These are phyloP conservation scores for Cyclotella cryptica DNA, from an alignment of 108 stramenopile species.

Conservation along the genomic window DNA sequence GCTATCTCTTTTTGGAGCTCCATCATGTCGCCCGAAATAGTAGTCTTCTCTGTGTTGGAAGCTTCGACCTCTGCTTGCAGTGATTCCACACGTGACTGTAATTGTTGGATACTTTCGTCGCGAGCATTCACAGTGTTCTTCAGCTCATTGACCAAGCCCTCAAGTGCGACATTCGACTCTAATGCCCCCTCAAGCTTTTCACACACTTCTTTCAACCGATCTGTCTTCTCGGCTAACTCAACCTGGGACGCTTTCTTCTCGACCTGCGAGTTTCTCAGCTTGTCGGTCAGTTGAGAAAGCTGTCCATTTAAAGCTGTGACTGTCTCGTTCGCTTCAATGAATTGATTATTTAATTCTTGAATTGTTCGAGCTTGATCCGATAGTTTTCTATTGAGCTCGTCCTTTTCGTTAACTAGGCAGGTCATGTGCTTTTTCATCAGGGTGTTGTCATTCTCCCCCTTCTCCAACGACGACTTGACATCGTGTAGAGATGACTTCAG, in stretches of 20 bases:
- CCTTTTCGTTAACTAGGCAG: background rate
- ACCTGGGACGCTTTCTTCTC: background rate
- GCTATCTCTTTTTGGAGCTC: background rate
- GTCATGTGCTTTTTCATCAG: background rate
- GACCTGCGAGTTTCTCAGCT: too few relatives aligned
- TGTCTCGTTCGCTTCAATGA: background rate
- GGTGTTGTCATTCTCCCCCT: background rate
- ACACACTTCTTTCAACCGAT: background rate
- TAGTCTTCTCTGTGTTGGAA: background rate
- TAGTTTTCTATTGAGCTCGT: background rate
- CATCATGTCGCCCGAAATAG: background rate
- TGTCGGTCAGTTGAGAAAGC: slow-evolving; percentile 2
- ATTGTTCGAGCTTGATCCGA: background rate
- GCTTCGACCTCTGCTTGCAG: background rate
- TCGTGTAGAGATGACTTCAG: slow-evolving; percentile 11
- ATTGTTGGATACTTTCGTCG: background rate
- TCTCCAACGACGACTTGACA: background rate
- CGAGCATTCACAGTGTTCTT: background rate
- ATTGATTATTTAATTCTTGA: background rate
- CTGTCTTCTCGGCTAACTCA: slow-evolving; percentile 1
- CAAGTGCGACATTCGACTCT: background rate
- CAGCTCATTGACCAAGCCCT: slow-evolving; percentile 4
- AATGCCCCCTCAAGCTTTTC: background rate
- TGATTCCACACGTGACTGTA: background rate
- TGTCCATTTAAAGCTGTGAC: background rate